phyloP scores from a whole-genome alignment of 306 rosid species.

The Castanea crenata region DNA sequence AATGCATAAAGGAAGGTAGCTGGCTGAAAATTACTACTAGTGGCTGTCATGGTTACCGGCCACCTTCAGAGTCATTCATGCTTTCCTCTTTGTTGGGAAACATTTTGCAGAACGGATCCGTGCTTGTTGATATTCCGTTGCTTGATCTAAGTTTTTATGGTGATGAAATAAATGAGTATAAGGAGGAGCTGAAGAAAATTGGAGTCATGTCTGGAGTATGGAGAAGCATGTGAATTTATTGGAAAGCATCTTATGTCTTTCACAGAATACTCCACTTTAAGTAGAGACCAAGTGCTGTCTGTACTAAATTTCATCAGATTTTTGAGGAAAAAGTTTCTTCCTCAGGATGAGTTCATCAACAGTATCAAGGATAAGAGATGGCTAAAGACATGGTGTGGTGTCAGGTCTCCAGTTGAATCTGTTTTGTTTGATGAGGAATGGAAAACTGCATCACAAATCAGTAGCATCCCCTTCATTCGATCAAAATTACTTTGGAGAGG shows the following conservation, averaged over 20 bases:
- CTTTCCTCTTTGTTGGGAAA: conserved; percentile 42
- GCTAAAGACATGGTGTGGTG: conserved; percentile 57
- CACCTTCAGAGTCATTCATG: conserved; percentile 63
- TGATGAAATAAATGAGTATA: conserved; percentile 28
- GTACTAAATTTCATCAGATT: conserved; percentile 54
- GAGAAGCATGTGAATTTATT: conserved; percentile 60
- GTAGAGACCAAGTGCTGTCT: conserved; percentile 34
- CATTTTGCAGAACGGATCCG: conserved; percentile 49
- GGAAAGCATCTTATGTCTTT: conserved; percentile 61
- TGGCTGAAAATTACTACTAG: conserved; percentile 58
- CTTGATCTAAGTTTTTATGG: conserved; percentile 57
- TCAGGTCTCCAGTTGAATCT: conserved; percentile 55
- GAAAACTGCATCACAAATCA: conserved; percentile 50
- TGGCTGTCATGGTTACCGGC: conserved; percentile 35
- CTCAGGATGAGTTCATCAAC: conserved; percentile 31
- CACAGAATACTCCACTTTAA: conserved; percentile 37
- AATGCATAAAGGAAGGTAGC: conserved; percentile 53
- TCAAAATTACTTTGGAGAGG: conserved; percentile 40
- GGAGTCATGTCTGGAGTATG: conserved; percentile 72
- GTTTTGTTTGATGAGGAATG: conserved; percentile 53
- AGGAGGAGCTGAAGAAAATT: conserved; percentile 55
- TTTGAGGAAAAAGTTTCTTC: conserved; percentile 27
- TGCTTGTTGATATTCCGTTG: conserved; percentile 66
- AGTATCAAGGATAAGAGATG: conserved; percentile 44
- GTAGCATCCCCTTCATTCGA: conserved; percentile 71